These are phyloP conservation scores for Helianthus tuberosus DNA, from an alignment of 129 eudicot species.

Conservation along the genomic window DNA sequence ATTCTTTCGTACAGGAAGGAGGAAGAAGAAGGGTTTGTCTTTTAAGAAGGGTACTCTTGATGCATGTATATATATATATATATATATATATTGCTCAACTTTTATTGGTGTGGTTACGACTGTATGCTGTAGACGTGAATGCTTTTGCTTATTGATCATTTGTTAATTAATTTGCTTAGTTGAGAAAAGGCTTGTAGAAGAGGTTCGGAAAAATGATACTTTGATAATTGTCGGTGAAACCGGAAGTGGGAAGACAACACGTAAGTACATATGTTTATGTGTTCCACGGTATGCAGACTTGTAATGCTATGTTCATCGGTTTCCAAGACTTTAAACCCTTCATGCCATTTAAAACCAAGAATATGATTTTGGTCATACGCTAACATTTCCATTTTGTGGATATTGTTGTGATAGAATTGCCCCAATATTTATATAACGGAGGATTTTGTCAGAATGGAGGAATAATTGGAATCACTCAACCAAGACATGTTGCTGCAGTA, in stretches of 20 bases:
- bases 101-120: too few species aligned
- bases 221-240: conserved; percentile 97
- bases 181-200: conserved; percentile 77
- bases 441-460: conserved; percentile 85
- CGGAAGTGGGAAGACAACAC: conserved; percentile 98
- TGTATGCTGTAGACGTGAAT: too few species aligned
- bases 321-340: too few species aligned
- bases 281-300: not conserved
- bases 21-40: too few species aligned
- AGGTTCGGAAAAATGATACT: conserved; percentile 63
- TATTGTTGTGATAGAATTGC: conserved; percentile 67
- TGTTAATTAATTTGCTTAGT: conserved; percentile 21
- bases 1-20: too few species aligned
- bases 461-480: conserved; percentile 85
- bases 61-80: too few species aligned
- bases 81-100: too few species aligned
- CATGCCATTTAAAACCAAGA: too few species aligned
- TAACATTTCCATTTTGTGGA: too few species aligned
- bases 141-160: not conserved
- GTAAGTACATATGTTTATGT: conserved; percentile 45
- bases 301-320: not conserved
- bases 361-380: too few species aligned
- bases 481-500: conserved; percentile 96
- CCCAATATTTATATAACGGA: conserved; percentile 76
- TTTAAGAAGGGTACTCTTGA: too few species aligned